phyloP scores from a whole-genome alignment of 2,329 filamentous ascomycete species.

The Fusarium sp. region DNA sequence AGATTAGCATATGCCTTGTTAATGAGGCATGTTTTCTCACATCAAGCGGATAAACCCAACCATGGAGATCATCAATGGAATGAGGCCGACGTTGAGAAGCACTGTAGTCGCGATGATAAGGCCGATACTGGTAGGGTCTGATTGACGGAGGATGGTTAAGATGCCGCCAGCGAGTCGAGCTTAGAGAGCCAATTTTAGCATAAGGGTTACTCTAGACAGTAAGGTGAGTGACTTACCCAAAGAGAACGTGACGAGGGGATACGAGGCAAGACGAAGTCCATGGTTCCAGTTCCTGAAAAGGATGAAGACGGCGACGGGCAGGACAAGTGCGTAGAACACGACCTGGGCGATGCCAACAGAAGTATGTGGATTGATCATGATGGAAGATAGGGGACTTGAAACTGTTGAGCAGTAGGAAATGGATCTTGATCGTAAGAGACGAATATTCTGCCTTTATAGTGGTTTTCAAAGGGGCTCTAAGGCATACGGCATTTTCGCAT shows the following conservation, averaged over 20 bases:
- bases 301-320: rapidly evolving
- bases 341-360: background rate
- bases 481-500: background rate
- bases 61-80: background rate
- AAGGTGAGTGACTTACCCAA: rapidly evolving
- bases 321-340: background rate
- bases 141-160: background rate
- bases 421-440: background rate
- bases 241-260: background rate
- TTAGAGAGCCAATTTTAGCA: background rate
- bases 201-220: rapidly evolving
- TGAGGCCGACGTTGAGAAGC: background rate
- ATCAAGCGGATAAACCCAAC: background rate
- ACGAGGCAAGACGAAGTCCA: background rate
- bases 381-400: rapidly evolving
- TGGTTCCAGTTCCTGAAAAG: background rate
- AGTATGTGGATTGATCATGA: background rate
- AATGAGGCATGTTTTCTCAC: background rate
- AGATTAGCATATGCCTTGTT: rapidly evolving
- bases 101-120: background rate
- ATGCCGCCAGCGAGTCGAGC: background rate
- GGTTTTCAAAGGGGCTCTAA: background rate
- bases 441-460: rapidly evolving
- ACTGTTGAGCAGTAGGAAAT: no score
- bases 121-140: rapidly evolving